Percentiles rank a stretch among this genome's conserved stretches.
These are phyloP conservation scores for Penicillium sp. DNA, from an alignment of 2,329 filamentous ascomycete species.

Conservation along the genomic window DNA sequence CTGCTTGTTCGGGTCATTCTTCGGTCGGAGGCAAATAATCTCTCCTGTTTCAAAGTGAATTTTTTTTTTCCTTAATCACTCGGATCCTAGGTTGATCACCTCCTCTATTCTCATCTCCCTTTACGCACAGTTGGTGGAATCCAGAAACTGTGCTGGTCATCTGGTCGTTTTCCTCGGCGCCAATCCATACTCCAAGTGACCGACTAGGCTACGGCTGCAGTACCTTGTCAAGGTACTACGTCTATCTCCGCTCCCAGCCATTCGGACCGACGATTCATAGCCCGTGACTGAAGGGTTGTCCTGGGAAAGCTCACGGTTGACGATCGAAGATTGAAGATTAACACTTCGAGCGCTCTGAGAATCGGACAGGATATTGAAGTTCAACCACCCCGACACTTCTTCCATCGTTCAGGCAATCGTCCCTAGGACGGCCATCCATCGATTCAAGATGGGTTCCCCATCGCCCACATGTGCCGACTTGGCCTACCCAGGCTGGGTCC, in stretches of 20 bases:
- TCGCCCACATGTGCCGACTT: constrained; percentile 46
- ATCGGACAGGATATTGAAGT: too few relatives aligned
- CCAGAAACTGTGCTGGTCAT: constrained; percentile 1
- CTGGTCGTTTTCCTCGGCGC: constrained; percentile 1
- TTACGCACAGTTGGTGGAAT: neutral
- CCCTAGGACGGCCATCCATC: too few relatives aligned
- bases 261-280: too few relatives aligned
- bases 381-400: too few relatives aligned
- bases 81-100: neutral
- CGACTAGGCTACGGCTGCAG: neutral
- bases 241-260: too few relatives aligned
- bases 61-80: neutral
- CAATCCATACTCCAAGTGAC: neutral
- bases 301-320: too few relatives aligned
- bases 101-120: neutral
- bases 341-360: neutral
- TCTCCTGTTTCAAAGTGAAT: too few relatives aligned
- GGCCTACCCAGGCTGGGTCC: constrained; percentile 44
- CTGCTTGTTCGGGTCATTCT: too few relatives aligned
- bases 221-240: neutral
- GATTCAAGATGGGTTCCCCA: constrained; percentile 17
- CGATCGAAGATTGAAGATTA: neutral
- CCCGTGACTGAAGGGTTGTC: too few relatives aligned
- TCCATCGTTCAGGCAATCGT: too few relatives aligned
- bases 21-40: too few relatives aligned